phyloP scores from a whole-genome alignment of 805 yeast species.

The Monosporozyma solicola region DNA sequence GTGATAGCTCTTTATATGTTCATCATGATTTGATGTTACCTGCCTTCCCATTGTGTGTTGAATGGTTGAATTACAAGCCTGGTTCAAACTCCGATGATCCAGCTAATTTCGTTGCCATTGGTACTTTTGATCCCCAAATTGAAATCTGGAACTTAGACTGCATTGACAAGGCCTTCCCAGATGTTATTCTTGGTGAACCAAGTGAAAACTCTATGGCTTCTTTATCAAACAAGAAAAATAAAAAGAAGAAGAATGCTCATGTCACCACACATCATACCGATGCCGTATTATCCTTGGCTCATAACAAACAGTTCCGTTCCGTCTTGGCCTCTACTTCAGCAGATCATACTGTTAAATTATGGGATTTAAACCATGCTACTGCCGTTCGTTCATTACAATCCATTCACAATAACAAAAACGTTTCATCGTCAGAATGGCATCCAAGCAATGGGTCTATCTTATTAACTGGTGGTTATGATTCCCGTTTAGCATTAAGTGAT shows the following conservation, averaged over 20 bases:
- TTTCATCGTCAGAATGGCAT: constrained; percentile 86
- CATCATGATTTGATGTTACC: constrained; percentile 97
- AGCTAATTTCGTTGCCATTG: constrained; percentile 92
- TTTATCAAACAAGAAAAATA: constrained; percentile 39
- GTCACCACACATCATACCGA: constrained; percentile 78
- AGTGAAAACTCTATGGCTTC: constrained; percentile 33
- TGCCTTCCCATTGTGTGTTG: constrained; percentile 92
- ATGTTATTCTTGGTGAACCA: constrained; percentile 79
- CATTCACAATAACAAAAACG: constrained; percentile 71
- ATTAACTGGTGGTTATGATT: constrained; percentile 90
- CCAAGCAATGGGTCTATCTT: constrained; percentile 54
- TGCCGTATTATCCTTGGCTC: constrained; percentile 82
- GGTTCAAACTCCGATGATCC: constrained; percentile 40
- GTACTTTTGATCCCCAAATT: constrained; percentile 95
- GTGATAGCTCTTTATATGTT: constrained; percentile 74
- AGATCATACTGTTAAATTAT: constrained; percentile 85
- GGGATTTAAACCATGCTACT: constrained; percentile 74
- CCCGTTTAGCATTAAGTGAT: constrained; percentile 73
- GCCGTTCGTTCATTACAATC: constrained; percentile 66
- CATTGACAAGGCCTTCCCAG: constrained; percentile 91
- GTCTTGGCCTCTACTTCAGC: constrained; percentile 93
- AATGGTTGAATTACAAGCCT: constrained; percentile 81
- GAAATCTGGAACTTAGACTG: constrained; percentile 95
- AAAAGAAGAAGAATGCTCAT: constrained; percentile 40
- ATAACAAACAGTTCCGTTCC: constrained; percentile 71